Evolutionary conservation across 768 basidiomycete species (phyloP), one percentile per base, ranked within the genome.

Genomic region (Leucosporidium scottii): DNA sequence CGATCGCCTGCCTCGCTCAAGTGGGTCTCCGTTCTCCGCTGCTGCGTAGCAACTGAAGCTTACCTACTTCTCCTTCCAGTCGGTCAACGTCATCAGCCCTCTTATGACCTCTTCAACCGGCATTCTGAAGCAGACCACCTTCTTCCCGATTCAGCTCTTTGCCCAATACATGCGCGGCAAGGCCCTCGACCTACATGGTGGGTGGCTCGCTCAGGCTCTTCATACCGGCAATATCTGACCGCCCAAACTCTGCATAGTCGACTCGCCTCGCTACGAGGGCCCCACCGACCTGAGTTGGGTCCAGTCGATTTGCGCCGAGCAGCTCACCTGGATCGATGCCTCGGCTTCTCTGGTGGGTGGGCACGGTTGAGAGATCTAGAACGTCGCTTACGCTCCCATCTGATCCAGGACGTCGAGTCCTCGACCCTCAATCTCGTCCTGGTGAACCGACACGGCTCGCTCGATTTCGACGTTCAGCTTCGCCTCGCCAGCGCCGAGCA

Each of bases 1-100:
- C 83, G 67, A 84, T 85, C 57, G 85, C 85, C 2, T 85, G 85
- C 72, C 82, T 85, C 54, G 84, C 85, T 7, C 85, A 86, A 80
- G 82, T 75, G n/a, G 9, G 21, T 36, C 12, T 12, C 34, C 34
- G 5, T 12, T 36, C 34, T 6, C 12, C 34, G 34, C 5, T 36
- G 5, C 34, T 12, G 12, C 6, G 12, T 12, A 12, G 34, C 5
- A 36, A 12, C 34, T n/a, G 34, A 36, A 36, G 12, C 34, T 12
- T 36, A 5, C 5, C 12, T 12, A 5, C 12, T 6, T 36, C 34
- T 12, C 34, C 12, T 12, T 36, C 5, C 34, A 53, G 51, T 53
- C 51, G 21, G 51, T 61, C 4, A 50, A 80, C 78, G 79, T 81
- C 34, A 83, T 84, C 61, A 74, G 78, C 8, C 78, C 78, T 1